These are phyloP conservation scores for Lactarius hatsudake DNA, from an alignment of 768 basidiomycete species.

Conservation along the genomic window DNA sequence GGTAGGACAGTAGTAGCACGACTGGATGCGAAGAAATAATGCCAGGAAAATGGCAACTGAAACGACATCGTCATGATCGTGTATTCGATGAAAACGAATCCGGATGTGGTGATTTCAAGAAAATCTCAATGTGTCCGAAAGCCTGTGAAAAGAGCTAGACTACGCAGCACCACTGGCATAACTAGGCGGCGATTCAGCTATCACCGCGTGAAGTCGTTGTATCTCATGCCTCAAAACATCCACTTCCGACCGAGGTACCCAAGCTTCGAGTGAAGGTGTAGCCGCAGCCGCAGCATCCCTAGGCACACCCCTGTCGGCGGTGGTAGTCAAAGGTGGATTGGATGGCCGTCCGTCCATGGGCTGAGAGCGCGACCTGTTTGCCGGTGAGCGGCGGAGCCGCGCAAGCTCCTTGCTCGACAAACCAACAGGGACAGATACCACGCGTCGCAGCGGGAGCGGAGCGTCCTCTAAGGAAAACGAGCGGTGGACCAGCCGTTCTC, in stretches of 20 bases:
- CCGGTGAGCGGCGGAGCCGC: not conserved
- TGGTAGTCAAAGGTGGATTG: not conserved
- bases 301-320: not conserved
- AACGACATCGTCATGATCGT: too few species aligned
- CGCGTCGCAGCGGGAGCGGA: not conserved
- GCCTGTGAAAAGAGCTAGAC: not conserved
- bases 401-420: slow-evolving; percentile 19
- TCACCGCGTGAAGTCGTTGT: too few species aligned
- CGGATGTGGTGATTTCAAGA: too few species aligned
- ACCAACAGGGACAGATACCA: not conserved
- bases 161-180: too few species aligned
- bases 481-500: not conserved
- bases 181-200: too few species aligned
- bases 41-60: too few species aligned
- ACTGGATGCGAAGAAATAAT: too few species aligned
- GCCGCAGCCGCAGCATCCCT: not conserved
- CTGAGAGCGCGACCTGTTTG: not conserved
- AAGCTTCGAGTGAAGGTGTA: not conserved
- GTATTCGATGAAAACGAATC: too few species aligned
- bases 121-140: not conserved
- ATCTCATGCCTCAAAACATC: too few species aligned
- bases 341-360: not conserved
- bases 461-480: too few species aligned
- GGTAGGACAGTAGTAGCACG: too few species aligned
- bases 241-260: not conserved